These are phyloP conservation scores for Aspergillus homomorphus DNA, from an alignment of 495 filamentous ascomycete genomes.

Conservation along the genomic window DNA sequence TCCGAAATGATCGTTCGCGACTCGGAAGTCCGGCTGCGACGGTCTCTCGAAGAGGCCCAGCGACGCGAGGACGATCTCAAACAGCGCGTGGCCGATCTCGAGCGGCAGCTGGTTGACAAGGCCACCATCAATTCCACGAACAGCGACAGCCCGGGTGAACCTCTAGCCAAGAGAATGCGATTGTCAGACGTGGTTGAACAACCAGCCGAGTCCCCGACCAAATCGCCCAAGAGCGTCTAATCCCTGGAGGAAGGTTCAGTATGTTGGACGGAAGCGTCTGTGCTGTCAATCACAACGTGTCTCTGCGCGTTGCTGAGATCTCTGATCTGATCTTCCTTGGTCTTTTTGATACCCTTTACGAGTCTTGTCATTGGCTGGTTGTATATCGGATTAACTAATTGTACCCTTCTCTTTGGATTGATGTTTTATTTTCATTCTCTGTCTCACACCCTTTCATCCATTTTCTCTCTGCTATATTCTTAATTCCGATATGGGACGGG, in stretches of 20 bases:
- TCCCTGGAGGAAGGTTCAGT: constrained; percentile 2
- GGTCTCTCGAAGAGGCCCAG: constrained; percentile 70
- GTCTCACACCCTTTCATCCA: background rate
- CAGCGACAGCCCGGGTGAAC: constrained; percentile 37
- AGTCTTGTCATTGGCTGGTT: constrained; percentile 38
- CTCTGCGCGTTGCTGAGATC: constrained; percentile 22
- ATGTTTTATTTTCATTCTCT: constrained; percentile 2
- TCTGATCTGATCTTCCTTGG: constrained; percentile 35
- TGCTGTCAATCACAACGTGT: constrained; percentile 7
- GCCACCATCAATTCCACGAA: constrained; percentile 15
- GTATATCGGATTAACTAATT: constrained; percentile 27
- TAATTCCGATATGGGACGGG: constrained; percentile 3
- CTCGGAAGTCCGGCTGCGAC: constrained; percentile 59
- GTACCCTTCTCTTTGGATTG: constrained; percentile 5
- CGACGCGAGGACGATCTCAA: constrained; percentile 80
- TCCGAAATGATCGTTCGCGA: constrained; percentile 55
- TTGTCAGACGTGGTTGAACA: constrained; percentile 46
- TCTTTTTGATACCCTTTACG: constrained; percentile 48
- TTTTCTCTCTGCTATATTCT: background rate
- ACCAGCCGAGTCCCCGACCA: constrained; percentile 32
- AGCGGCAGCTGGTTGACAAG: constrained; percentile 55
- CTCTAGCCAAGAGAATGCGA: constrained; percentile 45
- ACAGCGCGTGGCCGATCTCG: constrained; percentile 74
- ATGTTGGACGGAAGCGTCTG: constrained; percentile 3
- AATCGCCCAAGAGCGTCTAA: constrained; percentile 42